Base-by-base conservation (phyloP, 768 basidiomycete genomes). In the Lactifluus subvellereus region DNA sequence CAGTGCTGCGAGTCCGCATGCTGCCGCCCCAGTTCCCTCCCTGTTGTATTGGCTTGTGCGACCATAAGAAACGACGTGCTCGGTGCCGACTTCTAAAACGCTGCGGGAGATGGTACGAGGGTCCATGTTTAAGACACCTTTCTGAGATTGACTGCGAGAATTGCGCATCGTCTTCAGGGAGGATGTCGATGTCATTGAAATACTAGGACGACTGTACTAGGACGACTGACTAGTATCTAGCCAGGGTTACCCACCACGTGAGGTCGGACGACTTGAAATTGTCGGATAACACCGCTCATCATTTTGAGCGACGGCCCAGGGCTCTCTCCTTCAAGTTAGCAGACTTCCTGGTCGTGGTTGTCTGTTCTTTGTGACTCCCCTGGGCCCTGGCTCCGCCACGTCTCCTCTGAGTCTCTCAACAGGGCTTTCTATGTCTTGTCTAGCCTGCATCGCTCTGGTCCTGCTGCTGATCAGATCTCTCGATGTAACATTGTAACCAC, bases 1-100 rank as follows among this genome's bases (percentile, higher is more conserved):
- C 69, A 88, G 72, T 2, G 83, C 82, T 27, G 87, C 86, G 30
- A 89, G 76, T 18, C 87, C 87, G 64, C 86, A 88, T 2, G 85
- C 79, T 47, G 86, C 82, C 35, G 72, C 71, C 6, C 78, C 76
- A 11, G 77, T 76, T n/a, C 72, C 72, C 2, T 60, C 66, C 62
- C 55, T 38, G 51, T 59, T 68, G 57, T 86, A 88, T 66, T 87
- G 86, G 50, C 85, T 81, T 13, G 81, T 78, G 18, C 84, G 81
- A 6, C 68, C 71, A 62, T 80, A 77, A 2, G 80, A 82, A 42
- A 81, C 73, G 43, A 71, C 69, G 61, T 76, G 75, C 35, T 73
- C 72, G 51, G 75, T 75, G 6, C 63, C 60, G 11, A 71, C 68
- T 40, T 71, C 50, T 33, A 51, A 8, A 16, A 60, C 35, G 42